phyloP scores from a whole-genome alignment of 1,284 basidiomycete genomes.

The Cutaneotrichosporon sp. region DNA sequence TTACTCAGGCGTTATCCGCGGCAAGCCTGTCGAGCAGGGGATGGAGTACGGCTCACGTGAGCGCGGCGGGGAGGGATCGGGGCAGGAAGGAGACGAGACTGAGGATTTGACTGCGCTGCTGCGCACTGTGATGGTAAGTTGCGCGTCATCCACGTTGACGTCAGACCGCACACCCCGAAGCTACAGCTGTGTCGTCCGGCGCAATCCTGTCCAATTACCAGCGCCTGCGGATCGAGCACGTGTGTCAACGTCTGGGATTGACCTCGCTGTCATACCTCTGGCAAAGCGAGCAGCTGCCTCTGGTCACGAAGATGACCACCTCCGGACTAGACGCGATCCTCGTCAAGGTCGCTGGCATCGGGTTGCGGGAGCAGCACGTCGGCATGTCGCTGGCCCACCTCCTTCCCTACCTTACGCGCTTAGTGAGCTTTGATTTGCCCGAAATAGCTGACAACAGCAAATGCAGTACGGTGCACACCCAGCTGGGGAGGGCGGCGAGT shows the following conservation, averaged over 20 bases:
- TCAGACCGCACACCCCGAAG: conserved; percentile 74
- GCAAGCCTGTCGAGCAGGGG: conserved; percentile 75
- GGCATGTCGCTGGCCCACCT: conserved; percentile 75
- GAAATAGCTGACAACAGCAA: conserved; percentile 59
- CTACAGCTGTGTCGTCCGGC: conserved; percentile 86
- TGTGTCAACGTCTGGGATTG: conserved; percentile 80
- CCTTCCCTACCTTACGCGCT: conserved; percentile 67
- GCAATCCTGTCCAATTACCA: conserved; percentile 98
- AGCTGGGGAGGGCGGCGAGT: conserved; percentile 98
- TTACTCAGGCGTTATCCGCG: conserved; percentile 75
- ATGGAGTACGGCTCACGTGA: conserved; percentile 72
- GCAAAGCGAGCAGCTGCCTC: conserved; percentile 82
- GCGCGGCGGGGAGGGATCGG: conserved; percentile 53
- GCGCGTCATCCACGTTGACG: conserved; percentile 20
- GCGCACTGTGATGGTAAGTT: conserved; percentile 68
- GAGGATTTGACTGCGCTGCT: conserved; percentile 88
- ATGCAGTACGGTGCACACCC: conserved; percentile 83
- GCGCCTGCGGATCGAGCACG: conserved; percentile 93
- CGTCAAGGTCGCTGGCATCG: conserved; percentile 96
- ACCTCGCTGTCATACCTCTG: conserved; percentile 87
- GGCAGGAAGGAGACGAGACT: conserved; percentile 82
- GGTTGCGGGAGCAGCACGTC: conserved; percentile 73
- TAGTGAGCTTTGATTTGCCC: conserved; percentile 59
- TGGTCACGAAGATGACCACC: conserved; percentile 82
- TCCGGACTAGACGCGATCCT: conserved; percentile 78